Evolutionary conservation across 306 rosid genomes (phyloP).

Genomic region (Trichosanthes truncata): DNA sequence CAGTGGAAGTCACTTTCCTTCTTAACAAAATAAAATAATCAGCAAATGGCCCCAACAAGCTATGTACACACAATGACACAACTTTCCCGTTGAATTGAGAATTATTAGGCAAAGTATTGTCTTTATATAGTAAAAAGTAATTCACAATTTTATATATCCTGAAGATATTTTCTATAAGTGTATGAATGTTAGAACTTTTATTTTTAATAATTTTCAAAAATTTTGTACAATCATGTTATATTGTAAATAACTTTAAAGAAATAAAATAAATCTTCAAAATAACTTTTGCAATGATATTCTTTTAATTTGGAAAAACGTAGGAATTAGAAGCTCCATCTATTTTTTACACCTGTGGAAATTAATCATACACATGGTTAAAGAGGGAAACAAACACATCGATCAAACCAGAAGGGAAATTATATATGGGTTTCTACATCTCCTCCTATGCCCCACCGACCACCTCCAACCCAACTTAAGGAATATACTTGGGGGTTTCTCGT

Average conservation of each 20-base stretch:
- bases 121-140: not conserved
- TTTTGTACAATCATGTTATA: not conserved
- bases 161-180: not conserved
- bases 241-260: not conserved
- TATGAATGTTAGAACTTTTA: too few relatives aligned
- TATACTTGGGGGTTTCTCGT: too few relatives aligned
- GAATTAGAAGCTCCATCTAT: not conserved
- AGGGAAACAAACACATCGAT: not conserved
- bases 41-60: not conserved
- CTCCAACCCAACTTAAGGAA: too few relatives aligned
- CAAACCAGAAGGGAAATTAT: not conserved
- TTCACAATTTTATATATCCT: too few relatives aligned
- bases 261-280: not conserved
- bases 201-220: too few relatives aligned
- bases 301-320: not conserved
- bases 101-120: not conserved
- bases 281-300: not conserved
- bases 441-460: too few relatives aligned
- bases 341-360: not conserved
- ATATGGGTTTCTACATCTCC: too few relatives aligned
- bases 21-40: not conserved
- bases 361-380: not conserved
- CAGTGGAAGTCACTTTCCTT: not conserved
- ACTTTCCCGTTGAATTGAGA: not conserved
- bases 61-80: not conserved